Evolutionary conservation across 208 protist genomes (phyloP).

Genomic region (Trypanosoma conorhini): DNA sequence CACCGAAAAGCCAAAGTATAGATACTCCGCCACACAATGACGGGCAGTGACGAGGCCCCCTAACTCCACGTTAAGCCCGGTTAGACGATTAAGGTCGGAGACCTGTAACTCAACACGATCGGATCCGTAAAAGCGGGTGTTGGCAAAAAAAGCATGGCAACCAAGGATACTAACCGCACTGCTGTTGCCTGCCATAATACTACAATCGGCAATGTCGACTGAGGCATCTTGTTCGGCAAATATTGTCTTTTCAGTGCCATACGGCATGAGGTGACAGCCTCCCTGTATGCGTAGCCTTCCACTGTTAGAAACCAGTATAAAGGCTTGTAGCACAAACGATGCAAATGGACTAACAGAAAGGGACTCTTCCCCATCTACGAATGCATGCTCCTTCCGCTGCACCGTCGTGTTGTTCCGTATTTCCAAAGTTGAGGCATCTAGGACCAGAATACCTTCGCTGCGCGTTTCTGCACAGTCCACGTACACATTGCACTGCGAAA

Average conservation of each 20-base stretch:
- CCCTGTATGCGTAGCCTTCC: slow-evolving; percentile 41
- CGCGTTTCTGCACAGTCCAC: slow-evolving; percentile 34
- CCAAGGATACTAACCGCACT: slow-evolving; percentile 67
- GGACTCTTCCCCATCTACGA: slow-evolving; percentile 2
- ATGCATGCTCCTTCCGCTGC: slow-evolving; percentile 12
- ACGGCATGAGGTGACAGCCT: slow-evolving; percentile 33
- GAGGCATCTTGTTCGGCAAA: slow-evolving; percentile 71
- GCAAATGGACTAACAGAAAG: background rate
- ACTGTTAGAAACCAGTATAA: slow-evolving; percentile 73
- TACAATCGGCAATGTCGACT: slow-evolving; percentile 54
- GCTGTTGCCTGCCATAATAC: slow-evolving; percentile 44
- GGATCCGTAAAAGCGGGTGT: slow-evolving; percentile 39
- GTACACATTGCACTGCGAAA: slow-evolving; percentile 40
- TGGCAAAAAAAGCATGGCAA: slow-evolving; percentile 51
- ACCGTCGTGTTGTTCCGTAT: slow-evolving; percentile 40
- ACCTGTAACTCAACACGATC: slow-evolving; percentile 18
- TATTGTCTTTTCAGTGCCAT: slow-evolving; percentile 54
- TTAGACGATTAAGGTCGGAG: slow-evolving; percentile 34
- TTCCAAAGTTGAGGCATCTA: slow-evolving; percentile 60
- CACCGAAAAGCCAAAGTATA: slow-evolving; percentile 79
- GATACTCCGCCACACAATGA: slow-evolving; percentile 44
- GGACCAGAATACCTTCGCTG: slow-evolving; percentile 56
- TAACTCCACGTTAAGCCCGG: slow-evolving; percentile 73
- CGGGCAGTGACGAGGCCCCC: slow-evolving; percentile 60
- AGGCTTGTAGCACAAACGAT: slow-evolving; percentile 31